Evolutionary conservation across 345 rosid genomes (phyloP).

Genomic region (Pugionium dolabratum): DNA sequence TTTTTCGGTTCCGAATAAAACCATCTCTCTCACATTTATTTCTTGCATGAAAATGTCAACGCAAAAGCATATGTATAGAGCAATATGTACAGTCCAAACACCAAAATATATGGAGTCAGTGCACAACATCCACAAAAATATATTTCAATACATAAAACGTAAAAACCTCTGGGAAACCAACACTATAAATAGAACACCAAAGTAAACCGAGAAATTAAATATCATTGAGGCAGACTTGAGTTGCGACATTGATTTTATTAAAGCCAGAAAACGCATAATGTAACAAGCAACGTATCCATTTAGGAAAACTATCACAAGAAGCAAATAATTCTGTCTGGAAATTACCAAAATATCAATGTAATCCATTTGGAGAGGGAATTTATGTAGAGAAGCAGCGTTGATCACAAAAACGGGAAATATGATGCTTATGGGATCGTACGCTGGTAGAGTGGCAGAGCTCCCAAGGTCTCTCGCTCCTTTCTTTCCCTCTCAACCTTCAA

Average conservation of each 20-base stretch:
- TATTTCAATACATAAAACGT: background rate
- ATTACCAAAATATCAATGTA: slow-evolving; percentile 15
- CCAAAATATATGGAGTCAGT: too few species aligned
- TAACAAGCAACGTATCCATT: slow-evolving; percentile 27
- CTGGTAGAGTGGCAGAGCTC: slow-evolving; percentile 89
- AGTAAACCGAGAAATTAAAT: background rate
- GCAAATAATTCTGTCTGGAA: slow-evolving; percentile 14
- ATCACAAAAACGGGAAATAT: background rate
- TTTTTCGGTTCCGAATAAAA: slow-evolving; percentile 13
- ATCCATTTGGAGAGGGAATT: slow-evolving; percentile 23
- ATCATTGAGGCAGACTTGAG: slow-evolving; percentile 23
- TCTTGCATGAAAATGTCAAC: slow-evolving; percentile 11
- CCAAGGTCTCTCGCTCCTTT: slow-evolving; percentile 86
- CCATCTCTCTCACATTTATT: slow-evolving; percentile 8
- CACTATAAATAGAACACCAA: background rate
- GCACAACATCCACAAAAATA: too few species aligned
- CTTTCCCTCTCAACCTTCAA: slow-evolving; percentile 82
- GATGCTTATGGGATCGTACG: slow-evolving; percentile 70
- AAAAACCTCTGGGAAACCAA: background rate
- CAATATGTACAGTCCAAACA: slow-evolving; percentile 5
- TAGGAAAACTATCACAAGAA: slow-evolving; percentile 20
- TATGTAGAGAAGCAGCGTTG: slow-evolving; percentile 26
- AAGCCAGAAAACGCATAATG: slow-evolving; percentile 18
- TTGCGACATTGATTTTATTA: slow-evolving; percentile 17
- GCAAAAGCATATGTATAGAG: background rate